Conservation (phyloP, 768 basidiomycete genomes). For the Chalciporus chontae region DNA sequence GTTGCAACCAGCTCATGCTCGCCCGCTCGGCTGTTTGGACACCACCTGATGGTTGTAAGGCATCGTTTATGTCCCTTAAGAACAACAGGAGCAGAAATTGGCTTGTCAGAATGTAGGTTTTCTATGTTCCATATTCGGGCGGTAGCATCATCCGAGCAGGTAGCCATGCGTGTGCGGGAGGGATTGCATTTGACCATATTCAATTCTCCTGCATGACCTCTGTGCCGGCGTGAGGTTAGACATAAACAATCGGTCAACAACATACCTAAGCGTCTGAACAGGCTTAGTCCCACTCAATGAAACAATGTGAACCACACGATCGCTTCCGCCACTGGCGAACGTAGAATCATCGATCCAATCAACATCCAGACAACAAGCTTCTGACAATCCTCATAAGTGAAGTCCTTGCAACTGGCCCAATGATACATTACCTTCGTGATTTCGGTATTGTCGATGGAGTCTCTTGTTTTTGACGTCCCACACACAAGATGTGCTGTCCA, state of each 20-base stretch:
- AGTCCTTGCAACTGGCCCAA: background rate
- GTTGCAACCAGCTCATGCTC: constrained; percentile 67
- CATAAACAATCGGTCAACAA: constrained; percentile 3
- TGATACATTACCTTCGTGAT: constrained; percentile 54
- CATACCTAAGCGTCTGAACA: constrained; percentile 61
- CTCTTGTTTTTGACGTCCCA: constrained; percentile 70
- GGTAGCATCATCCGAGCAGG: constrained; percentile 79
- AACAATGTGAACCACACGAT: constrained; percentile 59
- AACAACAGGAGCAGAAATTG: constrained; percentile 26
- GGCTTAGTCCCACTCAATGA: constrained; percentile 50
- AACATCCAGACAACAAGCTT: constrained; percentile 77
- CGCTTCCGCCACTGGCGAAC: constrained; percentile 75
- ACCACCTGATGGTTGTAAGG: constrained; percentile 70
- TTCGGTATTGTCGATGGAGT: constrained; percentile 59
- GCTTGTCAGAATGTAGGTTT: constrained; percentile 34
- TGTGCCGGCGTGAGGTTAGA: constrained; percentile 25
- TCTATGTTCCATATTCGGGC: constrained; percentile 74
- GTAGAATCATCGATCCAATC: constrained; percentile 73
- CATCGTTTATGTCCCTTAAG: constrained; percentile 64
- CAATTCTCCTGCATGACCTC: constrained; percentile 74
- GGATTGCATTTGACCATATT: constrained; percentile 74
- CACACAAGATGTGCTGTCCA: constrained; percentile 73
- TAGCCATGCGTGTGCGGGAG: constrained; percentile 63
- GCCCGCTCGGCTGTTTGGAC: constrained; percentile 45
- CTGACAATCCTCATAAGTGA: constrained; percentile 13